These are phyloP conservation scores for Dactylellina haptotyla DNA, from an alignment of 2,329 filamentous ascomycete genomes.

Conservation along the genomic window DNA sequence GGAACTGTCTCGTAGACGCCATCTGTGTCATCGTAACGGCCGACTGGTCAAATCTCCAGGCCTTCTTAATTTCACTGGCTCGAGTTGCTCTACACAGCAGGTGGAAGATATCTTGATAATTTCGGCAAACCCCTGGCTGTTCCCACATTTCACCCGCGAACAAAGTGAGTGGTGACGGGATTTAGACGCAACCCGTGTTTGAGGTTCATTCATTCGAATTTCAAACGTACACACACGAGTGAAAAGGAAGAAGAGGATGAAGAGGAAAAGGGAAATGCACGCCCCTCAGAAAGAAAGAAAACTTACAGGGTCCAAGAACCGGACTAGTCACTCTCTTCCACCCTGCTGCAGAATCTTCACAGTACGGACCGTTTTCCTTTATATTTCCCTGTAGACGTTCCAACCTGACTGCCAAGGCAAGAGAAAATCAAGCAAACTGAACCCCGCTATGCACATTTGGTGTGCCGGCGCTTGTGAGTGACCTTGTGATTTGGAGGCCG, in stretches of 20 bases:
- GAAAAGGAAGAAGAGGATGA: neutral
- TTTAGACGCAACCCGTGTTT: constrained; percentile 54
- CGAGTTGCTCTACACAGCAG: constrained; percentile 49
- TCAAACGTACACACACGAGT: neutral
- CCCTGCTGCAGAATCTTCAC: constrained; percentile 8
- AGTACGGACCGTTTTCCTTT: neutral
- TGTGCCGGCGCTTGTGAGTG: constrained; percentile 47
- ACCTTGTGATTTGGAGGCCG: constrained; percentile 42
- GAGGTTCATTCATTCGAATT: constrained; percentile 20
- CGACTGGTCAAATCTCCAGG: constrained; percentile 15
- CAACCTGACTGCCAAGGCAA: constrained; percentile 21
- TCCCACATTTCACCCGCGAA: constrained; percentile 47
- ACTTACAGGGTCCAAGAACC: constrained; percentile 13
- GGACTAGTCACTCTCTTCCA: constrained; percentile 19
- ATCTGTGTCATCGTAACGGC: constrained; percentile 45
- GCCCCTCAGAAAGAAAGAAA: too few relatives aligned
- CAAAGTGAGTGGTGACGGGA: constrained; percentile 40
- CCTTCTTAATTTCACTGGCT: constrained; percentile 51
- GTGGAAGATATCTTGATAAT: constrained; percentile 43
- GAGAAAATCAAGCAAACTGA: constrained; percentile 23
- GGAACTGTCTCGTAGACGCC: constrained; percentile 46
- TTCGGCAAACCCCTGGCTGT: constrained; percentile 44
- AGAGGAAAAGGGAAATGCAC: too few relatives aligned
- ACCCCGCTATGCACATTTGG: constrained; percentile 46
- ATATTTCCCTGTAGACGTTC: constrained; percentile 10